Percentiles rank a stretch among this genome's conserved stretches.
Evolutionary conservation across 1,284 basidiomycete genomes (phyloP).

Genomic region (Moesziomyces antarcticus): DNA sequence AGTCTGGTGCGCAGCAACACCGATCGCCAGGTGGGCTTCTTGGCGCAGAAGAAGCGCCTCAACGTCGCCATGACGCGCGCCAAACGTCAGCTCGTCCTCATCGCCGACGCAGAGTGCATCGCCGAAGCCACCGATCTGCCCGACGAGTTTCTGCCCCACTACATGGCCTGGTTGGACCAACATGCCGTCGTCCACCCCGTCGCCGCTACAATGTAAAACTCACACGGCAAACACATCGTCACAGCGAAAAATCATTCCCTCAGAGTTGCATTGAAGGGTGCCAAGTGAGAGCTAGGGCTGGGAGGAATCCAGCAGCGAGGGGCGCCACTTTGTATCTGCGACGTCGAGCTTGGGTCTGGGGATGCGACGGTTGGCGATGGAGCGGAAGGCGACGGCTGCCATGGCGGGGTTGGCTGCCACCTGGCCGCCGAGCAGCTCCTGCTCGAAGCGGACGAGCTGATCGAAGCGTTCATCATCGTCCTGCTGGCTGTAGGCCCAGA

Average conservation of each 20-base stretch:
- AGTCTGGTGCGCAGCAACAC: slow-evolving; percentile 59
- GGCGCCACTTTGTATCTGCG: slow-evolving; percentile 30
- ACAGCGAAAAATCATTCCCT: background rate
- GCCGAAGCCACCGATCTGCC: slow-evolving; percentile 30
- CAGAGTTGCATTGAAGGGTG: no score
- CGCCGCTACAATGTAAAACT: slow-evolving; percentile 21
- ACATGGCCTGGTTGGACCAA: slow-evolving; percentile 88
- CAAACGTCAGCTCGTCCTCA: slow-evolving; percentile 60
- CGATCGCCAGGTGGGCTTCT: slow-evolving; percentile 58
- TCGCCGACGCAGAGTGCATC: slow-evolving; percentile 62
- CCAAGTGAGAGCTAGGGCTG: background rate
- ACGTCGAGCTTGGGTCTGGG: slow-evolving; percentile 27
- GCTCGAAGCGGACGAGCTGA: slow-evolving; percentile 26
- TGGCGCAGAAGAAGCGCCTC: slow-evolving; percentile 59
- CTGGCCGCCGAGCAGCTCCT: slow-evolving; percentile 29
- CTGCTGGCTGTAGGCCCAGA: slow-evolving; percentile 36
- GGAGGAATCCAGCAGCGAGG: slow-evolving; percentile 21
- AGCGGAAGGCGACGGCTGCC: slow-evolving; percentile 26
- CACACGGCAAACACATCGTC: background rate
- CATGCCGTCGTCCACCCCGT: slow-evolving; percentile 79
- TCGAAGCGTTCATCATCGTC: slow-evolving; percentile 40
- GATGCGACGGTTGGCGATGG: slow-evolving; percentile 21
- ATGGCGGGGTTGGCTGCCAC: slow-evolving; percentile 18
- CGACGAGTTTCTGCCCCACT: slow-evolving; percentile 70
- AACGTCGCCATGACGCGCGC: slow-evolving; percentile 67